These are phyloP conservation scores for Nigrospora oryzae DNA, from an alignment of 2,329 filamentous ascomycete species.

Conservation along the genomic window DNA sequence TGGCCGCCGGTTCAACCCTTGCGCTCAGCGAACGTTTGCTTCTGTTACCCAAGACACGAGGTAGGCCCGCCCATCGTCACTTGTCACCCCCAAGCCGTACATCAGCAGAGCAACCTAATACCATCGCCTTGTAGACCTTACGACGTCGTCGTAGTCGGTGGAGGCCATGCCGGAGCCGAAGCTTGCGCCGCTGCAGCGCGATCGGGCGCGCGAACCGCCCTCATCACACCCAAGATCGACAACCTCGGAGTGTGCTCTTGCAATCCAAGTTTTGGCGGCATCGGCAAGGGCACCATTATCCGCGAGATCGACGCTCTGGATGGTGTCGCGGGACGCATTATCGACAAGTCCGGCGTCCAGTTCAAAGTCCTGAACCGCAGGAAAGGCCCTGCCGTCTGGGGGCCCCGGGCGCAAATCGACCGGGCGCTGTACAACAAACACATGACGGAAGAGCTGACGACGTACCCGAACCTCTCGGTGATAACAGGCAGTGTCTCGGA, in stretches of 20 bases:
- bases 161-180: slow-evolving; percentile 91
- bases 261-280: slow-evolving; percentile 96
- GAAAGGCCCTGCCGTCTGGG: slow-evolving; percentile 96
- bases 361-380: slow-evolving; percentile 81
- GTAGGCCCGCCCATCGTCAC: slow-evolving; percentile 9
- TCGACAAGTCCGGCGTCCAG: slow-evolving; percentile 92
- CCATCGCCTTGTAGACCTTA: slow-evolving; percentile 47
- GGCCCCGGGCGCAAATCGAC: slow-evolving; percentile 92
- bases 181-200: slow-evolving; percentile 86
- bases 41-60: slow-evolving; percentile 21
- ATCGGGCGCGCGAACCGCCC: slow-evolving; percentile 77
- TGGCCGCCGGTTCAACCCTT: slow-evolving; percentile 7
- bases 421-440: slow-evolving; percentile 78
- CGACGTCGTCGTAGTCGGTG: slow-evolving; percentile 93
- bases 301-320: slow-evolving; percentile 93
- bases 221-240: slow-evolving; percentile 79
- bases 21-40: slow-evolving; percentile 15
- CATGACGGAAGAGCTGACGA: slow-evolving; percentile 78
- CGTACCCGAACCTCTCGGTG: slow-evolving; percentile 71
- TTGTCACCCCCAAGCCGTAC: too few species aligned
- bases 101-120: not conserved
- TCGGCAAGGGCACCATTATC: slow-evolving; percentile 94
- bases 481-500: slow-evolving; percentile 86
- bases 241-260: slow-evolving; percentile 94
- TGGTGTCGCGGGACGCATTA: slow-evolving; percentile 77